Evolutionary conservation across 2,329 filamentous ascomycete species (phyloP).

Genomic region (Rasamsonia emersonii): DNA sequence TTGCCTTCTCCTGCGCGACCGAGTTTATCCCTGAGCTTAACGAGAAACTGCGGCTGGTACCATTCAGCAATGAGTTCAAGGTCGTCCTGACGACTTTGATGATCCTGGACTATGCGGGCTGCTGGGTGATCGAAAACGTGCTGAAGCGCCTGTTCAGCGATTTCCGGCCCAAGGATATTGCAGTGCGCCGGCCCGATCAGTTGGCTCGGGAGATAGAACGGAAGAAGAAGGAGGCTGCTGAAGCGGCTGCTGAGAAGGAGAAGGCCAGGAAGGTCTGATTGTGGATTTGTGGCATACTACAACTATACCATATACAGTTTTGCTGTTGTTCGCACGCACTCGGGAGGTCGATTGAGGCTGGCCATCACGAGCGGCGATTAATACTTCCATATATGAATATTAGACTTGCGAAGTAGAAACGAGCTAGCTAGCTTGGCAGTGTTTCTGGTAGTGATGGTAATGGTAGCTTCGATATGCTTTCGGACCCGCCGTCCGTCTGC

Average conservation of each 20-base stretch:
- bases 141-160: slow-evolving; percentile 85
- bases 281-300: no score
- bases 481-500: no score
- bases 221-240: slow-evolving; percentile 50
- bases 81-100: slow-evolving; percentile 73
- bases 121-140: slow-evolving; percentile 77
- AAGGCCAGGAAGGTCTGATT: slow-evolving; percentile 20
- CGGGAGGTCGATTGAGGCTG: no score
- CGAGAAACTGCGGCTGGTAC: slow-evolving; percentile 82
- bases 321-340: no score
- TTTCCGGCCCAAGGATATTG: slow-evolving; percentile 89
- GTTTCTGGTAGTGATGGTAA: no score
- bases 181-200: slow-evolving; percentile 77
- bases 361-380: no score
- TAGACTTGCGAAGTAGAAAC: no score
- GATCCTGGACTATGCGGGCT: slow-evolving; percentile 77
- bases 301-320: no score
- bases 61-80: slow-evolving; percentile 85
- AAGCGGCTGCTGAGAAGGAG: slow-evolving; percentile 33
- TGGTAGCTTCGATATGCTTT: no score
- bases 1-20: slow-evolving; percentile 89
- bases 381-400: no score
- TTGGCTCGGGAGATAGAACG: slow-evolving; percentile 64
- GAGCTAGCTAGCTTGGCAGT: no score
- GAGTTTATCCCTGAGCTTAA: slow-evolving; percentile 96